These are phyloP conservation scores for Emmonsia crescens DNA, from an alignment of 2,329 filamentous ascomycete species.

Conservation along the genomic window DNA sequence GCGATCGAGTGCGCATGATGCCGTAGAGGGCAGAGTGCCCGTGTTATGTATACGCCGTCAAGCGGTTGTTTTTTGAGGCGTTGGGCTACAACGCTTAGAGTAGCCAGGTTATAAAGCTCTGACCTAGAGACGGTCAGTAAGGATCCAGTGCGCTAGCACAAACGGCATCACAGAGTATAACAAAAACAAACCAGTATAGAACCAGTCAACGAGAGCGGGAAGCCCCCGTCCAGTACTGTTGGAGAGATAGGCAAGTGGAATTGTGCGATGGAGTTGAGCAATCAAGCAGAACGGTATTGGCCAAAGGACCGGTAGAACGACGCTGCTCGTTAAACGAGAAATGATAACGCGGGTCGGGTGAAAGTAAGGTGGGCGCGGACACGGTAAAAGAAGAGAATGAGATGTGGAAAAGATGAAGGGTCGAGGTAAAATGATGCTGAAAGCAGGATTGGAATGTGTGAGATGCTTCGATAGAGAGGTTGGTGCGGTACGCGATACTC, in stretches of 20 bases:
- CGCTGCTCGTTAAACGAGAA: background rate
- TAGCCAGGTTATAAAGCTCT: background rate
- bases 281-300: background rate
- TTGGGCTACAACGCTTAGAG: background rate
- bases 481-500: background rate
- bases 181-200: background rate
- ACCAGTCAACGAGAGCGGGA: background rate
- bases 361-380: background rate
- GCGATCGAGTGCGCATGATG: slow-evolving; percentile 31
- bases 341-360: background rate
- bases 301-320: background rate
- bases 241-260: background rate
- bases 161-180: background rate
- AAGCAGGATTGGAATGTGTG: background rate
- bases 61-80: background rate
- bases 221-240: background rate
- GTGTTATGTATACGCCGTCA: background rate
- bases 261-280: background rate
- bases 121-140: background rate
- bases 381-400: background rate
- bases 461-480: background rate
- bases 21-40: background rate
- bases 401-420: background rate
- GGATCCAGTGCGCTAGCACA: background rate
- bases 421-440: background rate